These are phyloP conservation scores for Mycocentrospora acerina DNA, from an alignment of 2,329 filamentous ascomycete genomes.

Conservation along the genomic window DNA sequence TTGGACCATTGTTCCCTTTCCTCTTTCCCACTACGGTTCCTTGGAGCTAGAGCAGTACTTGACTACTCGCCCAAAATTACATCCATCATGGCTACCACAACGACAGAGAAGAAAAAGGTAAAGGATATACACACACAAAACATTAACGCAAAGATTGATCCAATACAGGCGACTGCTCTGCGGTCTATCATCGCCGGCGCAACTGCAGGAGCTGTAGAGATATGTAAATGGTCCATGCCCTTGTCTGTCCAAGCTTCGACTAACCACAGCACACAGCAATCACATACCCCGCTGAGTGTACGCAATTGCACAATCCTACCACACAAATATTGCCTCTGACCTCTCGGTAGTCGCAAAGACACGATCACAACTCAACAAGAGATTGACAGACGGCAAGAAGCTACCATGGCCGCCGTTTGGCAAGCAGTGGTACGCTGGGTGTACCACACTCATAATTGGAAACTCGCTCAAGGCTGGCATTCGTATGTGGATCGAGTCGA, in stretches of 20 bases:
- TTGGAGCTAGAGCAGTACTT: not conserved
- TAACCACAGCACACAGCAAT: conserved; percentile 60
- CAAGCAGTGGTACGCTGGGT: conserved; percentile 93
- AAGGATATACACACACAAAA: not conserved
- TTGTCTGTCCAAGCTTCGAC: conserved; percentile 2
- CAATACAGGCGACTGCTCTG: conserved; percentile 68
- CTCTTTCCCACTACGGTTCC: no score
- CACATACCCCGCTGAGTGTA: conserved; percentile 93
- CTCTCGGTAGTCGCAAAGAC: conserved; percentile 78
- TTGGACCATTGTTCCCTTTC: no score
- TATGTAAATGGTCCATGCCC: conserved; percentile 59
- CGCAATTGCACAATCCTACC: conserved; percentile 21
- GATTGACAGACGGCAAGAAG: conserved; percentile 78
- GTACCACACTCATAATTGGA: conserved; percentile 93
- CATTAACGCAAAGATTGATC: conserved; percentile 7
- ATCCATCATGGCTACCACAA: conserved; percentile 26
- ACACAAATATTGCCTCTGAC: conserved; percentile 12
- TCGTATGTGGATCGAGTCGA: conserved; percentile 58
- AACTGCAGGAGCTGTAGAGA: conserved; percentile 92
- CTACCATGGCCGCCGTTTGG: conserved; percentile 95
- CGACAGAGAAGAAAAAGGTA: conserved; percentile 41
- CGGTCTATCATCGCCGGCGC: conserved; percentile 91
- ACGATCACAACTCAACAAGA: conserved; percentile 85
- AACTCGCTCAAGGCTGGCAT: conserved; percentile 97
- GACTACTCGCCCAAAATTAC: not conserved